Evolutionary conservation across 768 basidiomycete species (phyloP), one percentile per base, ranked within the genome.

Genomic region (Mycena rebaudengoi): DNA sequence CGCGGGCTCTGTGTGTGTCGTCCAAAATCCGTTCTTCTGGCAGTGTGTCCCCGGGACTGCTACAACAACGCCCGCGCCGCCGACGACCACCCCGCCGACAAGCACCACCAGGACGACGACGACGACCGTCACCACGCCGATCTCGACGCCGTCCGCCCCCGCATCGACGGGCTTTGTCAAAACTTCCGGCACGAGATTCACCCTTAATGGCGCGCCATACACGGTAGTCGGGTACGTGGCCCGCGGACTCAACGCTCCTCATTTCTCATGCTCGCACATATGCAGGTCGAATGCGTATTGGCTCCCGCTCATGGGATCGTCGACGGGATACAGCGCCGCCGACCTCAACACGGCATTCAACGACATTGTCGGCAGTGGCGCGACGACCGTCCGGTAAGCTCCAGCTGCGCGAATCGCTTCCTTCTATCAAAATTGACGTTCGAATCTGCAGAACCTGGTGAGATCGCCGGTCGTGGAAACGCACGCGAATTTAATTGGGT

Each of bases 211-310:
- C 11, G 62, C 71, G 12, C 71, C 70, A 3, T 82, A 72, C 69
- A 78, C 77, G 14, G 74, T 79, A 7, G 79, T 81, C 46, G 83
- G 82, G 82, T 83, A 43, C 18, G 75, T 30, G 32, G 6, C 30
- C 7, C 33, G 28, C 21, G 28, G 21, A 25, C 13, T 10, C 20
- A n/a, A 25, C 21, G n/a, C 23, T 45, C 43, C 43, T 20, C 51
- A 18, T 40, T 18, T 43, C 21, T 43, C n/a, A 37, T 18, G 35
- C 35, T 10, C 33, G 37, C 37, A 18, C n/a, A n/a, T n/a, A n/a
- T n/a, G 43, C 46, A 78, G 86, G 8, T 73, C 80, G 12, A 88
- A 88, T 71, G 81, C 86, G 1, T 87, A 88, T 73, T 88, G 86
- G 87, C 80, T 86, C 8, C 83, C 86, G 18, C 77, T 86, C 44